Conservation (phyloP, 768 basidiomycete genomes). For the Auricularia auricula-judae region DNA sequence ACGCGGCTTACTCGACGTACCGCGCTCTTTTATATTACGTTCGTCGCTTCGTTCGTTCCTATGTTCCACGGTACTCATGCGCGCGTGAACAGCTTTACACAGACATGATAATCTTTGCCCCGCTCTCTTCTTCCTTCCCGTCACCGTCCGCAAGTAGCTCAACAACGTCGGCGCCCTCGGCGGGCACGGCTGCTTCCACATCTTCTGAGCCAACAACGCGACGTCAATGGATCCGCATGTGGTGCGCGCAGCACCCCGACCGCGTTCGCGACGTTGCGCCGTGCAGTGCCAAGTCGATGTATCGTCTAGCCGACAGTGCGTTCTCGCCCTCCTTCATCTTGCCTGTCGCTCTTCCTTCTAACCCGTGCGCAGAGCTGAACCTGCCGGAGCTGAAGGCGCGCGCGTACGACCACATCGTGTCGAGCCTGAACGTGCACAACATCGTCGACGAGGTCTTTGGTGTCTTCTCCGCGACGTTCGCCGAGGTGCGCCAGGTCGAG, state of each 20-base stretch:
- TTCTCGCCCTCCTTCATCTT: slow-evolving; percentile 3
- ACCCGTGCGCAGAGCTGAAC: slow-evolving; percentile 44
- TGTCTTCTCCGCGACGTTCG: slow-evolving; percentile 71
- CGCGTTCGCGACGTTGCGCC: slow-evolving; percentile 37
- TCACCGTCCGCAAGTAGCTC: slow-evolving; percentile 6
- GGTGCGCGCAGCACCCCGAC: slow-evolving; percentile 49
- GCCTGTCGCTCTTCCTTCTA: background rate
- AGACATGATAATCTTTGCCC: slow-evolving; percentile 73
- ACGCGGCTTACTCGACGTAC: slow-evolving; percentile 54
- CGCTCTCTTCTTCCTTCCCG: slow-evolving; percentile 61
- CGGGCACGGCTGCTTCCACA: slow-evolving; percentile 10
- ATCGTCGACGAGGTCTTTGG: slow-evolving; percentile 82
- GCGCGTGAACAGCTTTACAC: slow-evolving; percentile 56
- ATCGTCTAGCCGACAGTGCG: slow-evolving; percentile 74
- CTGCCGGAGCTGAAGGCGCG: slow-evolving; percentile 61
- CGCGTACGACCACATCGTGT: slow-evolving; percentile 73
- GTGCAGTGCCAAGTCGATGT: slow-evolving; percentile 78
- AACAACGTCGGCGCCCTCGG: background rate
- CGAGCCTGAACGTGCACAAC: slow-evolving; percentile 65
- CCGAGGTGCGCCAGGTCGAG: slow-evolving; percentile 70
- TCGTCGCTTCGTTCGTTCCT: slow-evolving; percentile 14
- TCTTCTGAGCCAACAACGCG: slow-evolving; percentile 25
- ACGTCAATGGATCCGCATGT: slow-evolving; percentile 63
- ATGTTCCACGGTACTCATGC: background rate
- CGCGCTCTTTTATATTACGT: slow-evolving; percentile 71